phyloP scores from a whole-genome alignment of 192 early-diverging fungal genomes.

The Linnemannia exigua region DNA sequence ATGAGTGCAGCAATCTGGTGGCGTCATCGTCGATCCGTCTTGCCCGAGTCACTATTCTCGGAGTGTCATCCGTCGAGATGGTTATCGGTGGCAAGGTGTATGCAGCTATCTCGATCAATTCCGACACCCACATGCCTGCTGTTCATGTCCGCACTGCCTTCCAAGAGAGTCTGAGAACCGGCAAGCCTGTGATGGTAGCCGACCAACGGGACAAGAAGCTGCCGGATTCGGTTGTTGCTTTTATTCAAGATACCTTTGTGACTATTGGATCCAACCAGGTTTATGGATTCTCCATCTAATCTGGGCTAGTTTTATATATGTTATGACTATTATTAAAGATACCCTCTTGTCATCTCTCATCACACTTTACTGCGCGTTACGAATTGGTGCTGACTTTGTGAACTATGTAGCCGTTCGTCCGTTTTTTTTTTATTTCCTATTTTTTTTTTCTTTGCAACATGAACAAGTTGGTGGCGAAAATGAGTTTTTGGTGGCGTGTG shows the following conservation, averaged over 20 bases:
- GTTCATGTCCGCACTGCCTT: neutral
- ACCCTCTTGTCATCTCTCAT: too few species aligned
- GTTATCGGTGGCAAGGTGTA: neutral
- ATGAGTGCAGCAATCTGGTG: neutral
- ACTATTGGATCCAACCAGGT: neutral
- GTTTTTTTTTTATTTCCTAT: neutral
- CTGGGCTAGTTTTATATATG: too few species aligned
- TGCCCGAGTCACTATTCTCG: neutral
- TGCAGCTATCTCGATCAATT: neutral
- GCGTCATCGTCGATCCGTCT: neutral
- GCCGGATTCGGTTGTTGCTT: neutral
- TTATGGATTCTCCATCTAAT: neutral
- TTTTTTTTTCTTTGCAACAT: neutral
- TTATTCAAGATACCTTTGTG: neutral
- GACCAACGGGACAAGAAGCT: neutral
- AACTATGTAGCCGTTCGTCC: neutral
- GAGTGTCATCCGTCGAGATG: neutral
- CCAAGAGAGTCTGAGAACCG: neutral
- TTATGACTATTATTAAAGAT: too few species aligned
- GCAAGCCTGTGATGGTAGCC: neutral
- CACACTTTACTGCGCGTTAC: too few species aligned
- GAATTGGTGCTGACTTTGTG: too few species aligned
- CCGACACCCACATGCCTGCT: neutral
- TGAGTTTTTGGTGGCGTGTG: too few species aligned
- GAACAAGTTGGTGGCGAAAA: neutral